phyloP scores from a whole-genome alignment of 1,284 basidiomycete genomes.

The Pisolithus thermaeus region DNA sequence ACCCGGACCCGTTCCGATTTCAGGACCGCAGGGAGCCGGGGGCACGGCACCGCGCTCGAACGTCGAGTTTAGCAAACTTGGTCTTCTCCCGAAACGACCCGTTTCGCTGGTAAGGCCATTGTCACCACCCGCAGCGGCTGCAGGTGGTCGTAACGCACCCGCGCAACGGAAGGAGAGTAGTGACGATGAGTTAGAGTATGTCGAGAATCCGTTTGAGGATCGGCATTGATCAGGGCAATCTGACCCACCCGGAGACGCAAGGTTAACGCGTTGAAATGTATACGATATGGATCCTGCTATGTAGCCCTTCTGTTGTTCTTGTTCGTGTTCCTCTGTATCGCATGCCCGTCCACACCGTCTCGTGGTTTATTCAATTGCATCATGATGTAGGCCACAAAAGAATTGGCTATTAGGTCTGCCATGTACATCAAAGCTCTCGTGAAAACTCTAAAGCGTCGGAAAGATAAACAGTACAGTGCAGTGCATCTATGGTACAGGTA shows the following conservation, averaged over 20 bases:
- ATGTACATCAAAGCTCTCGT: too few species aligned
- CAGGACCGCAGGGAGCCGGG: neutral
- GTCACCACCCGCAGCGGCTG: constrained; percentile 19
- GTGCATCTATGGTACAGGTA: constrained; percentile 25
- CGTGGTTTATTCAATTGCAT: too few species aligned
- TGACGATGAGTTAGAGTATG: constrained; percentile 12
- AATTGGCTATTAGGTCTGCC: too few species aligned
- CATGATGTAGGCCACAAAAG: too few species aligned
- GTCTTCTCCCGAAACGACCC: constrained; percentile 68
- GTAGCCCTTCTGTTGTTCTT: too few species aligned
- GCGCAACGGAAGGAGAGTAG: constrained; percentile 1
- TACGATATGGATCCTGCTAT: too few species aligned
- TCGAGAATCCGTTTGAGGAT: constrained; percentile 13
- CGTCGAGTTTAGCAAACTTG: constrained; percentile 45
- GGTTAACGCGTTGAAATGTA: too few species aligned
- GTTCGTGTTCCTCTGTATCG: too few species aligned
- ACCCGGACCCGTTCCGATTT: neutral
- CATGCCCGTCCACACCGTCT: too few species aligned
- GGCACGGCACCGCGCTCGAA: neutral
- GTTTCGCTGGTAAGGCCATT: constrained; percentile 53
- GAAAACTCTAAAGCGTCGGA: too few species aligned
- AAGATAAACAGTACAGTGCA: constrained; percentile 3
- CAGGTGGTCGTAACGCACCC: neutral
- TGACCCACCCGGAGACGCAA: too few species aligned
- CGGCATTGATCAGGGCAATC: neutral